Evolutionary conservation across 2,329 filamentous ascomycete genomes (phyloP).

Genomic region (Talaromyces sp.): DNA sequence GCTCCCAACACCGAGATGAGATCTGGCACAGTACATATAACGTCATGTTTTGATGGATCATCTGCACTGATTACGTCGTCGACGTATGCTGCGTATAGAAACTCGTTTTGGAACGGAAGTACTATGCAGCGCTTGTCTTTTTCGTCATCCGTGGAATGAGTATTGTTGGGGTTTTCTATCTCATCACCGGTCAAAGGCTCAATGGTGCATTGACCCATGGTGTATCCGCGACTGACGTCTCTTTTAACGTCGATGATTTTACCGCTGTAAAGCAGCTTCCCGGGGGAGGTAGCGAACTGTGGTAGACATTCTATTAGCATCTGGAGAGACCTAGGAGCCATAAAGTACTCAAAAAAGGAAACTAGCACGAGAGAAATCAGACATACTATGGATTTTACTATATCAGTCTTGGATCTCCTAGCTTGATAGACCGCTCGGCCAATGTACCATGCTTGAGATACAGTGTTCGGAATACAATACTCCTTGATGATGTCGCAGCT

Average conservation of each 20-base stretch:
- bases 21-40: slow-evolving; percentile 34
- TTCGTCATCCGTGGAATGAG: not conserved
- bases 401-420: slow-evolving; percentile 27
- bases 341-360: not conserved
- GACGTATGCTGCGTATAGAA: slow-evolving; percentile 27
- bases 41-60: slow-evolving; percentile 20
- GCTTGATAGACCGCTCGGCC: slow-evolving; percentile 29
- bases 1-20: slow-evolving; percentile 39
- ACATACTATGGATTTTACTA: slow-evolving; percentile 44
- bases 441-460: slow-evolving; percentile 33
- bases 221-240: slow-evolving; percentile 38
- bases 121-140: slow-evolving; percentile 16
- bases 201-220: slow-evolving; percentile 33
- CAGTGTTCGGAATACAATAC: slow-evolving; percentile 29
- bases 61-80: slow-evolving; percentile 12
- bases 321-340: too few relatives aligned
- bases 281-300: slow-evolving; percentile 30
- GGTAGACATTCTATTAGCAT: slow-evolving; percentile 15
- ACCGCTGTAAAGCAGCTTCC: slow-evolving; percentile 43
- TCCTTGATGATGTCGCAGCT: slow-evolving; percentile 25
- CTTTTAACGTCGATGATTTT: slow-evolving; percentile 47
- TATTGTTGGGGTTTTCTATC: slow-evolving; percentile 16
- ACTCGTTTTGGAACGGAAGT: slow-evolving; percentile 32
- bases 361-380: not conserved
- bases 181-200: slow-evolving; percentile 28